Percentiles rank a stretch among this genome's conserved stretches.
phyloP scores from a whole-genome alignment of 2,329 filamentous ascomycete species.

The Magnaporthiopsis poae region DNA sequence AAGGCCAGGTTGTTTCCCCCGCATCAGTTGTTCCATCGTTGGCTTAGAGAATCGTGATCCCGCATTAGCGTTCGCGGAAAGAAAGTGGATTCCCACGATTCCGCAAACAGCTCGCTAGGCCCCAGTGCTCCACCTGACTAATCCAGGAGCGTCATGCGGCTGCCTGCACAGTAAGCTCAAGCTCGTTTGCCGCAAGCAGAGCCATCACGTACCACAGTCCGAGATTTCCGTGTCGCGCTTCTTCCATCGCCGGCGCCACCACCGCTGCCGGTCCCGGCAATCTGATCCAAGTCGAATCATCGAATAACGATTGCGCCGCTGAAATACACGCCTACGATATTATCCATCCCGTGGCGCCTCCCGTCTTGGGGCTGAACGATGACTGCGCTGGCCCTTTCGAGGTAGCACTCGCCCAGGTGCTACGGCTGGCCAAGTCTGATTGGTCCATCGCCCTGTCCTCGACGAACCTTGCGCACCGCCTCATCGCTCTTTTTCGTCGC shows the following conservation, averaged over 20 bases:
- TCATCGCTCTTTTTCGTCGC: neutral
- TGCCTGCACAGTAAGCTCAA: neutral
- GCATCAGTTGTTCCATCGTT: no score
- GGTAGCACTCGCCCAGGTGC: conserved; percentile 8
- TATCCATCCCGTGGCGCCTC: neutral
- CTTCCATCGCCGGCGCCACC: neutral
- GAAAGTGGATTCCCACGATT: neutral
- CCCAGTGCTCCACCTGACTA: neutral
- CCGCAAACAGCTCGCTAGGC: neutral
- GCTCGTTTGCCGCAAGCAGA: no score
- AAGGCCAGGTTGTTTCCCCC: no score
- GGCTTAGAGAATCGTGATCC: no score
- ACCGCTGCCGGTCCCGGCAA: neutral
- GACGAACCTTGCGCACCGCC: neutral
- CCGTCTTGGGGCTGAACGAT: conserved; percentile 5
- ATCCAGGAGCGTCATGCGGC: neutral
- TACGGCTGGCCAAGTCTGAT: neutral
- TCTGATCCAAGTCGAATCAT: neutral
- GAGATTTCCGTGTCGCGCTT: neutral
- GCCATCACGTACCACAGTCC: neutral
- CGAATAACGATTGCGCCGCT: neutral
- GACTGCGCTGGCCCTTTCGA: conserved; percentile 1
- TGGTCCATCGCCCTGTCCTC: neutral
- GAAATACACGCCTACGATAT: neutral
- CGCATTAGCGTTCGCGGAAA: neutral